Evolutionary conservation across 129 eudicot genomes (phyloP).

Genomic region (Artemisia annua): DNA sequence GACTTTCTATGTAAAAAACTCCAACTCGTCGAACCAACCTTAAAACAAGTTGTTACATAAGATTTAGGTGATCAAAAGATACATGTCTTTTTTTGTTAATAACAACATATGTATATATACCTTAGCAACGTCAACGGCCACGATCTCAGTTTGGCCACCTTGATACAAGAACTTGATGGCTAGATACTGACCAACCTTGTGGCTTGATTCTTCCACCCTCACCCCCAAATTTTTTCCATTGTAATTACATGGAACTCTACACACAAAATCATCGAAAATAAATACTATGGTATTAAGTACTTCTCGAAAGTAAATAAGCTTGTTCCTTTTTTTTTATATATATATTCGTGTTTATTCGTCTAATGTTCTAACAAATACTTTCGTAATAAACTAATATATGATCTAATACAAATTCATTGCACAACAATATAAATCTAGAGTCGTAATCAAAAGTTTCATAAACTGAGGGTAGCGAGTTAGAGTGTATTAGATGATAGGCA

Average conservation of each 20-base stretch:
- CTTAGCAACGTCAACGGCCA: conserved; percentile 60
- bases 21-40: conserved; percentile 73
- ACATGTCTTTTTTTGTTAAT: neutral
- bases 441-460: no score
- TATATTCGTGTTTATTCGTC: no score
- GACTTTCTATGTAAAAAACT: conserved; percentile 47
- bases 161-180: conserved; percentile 71
- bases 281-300: neutral
- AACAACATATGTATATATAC: conserved; percentile 25
- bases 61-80: neutral
- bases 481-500: no score
- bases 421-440: no score
- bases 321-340: no score
- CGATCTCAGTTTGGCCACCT: conserved; percentile 94
- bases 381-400: no score
- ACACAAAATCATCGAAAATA: neutral
- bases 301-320: no score
- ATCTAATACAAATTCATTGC: no score
- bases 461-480: no score
- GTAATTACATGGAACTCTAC: conserved; percentile 76
- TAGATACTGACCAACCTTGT: conserved; percentile 46
- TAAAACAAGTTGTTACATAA: neutral
- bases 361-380: no score
- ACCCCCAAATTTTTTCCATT: conserved; percentile 58
- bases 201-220: conserved; percentile 87